Evolutionary conservation across 306 rosid genomes (phyloP).

Genomic region (Cucurbita ficifolia): DNA sequence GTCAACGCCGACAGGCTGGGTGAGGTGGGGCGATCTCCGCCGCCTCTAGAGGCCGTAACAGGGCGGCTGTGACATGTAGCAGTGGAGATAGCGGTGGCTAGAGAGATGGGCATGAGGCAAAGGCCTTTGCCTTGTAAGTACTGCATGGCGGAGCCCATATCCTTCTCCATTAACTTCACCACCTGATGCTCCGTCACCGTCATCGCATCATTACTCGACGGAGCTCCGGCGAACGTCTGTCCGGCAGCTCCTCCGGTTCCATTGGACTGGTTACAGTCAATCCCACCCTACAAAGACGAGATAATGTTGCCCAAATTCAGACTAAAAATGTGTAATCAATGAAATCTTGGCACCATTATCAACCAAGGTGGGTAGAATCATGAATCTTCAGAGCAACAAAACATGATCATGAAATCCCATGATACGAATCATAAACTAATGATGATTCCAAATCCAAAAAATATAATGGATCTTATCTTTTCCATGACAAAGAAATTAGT

Average conservation of each 20-base stretch:
- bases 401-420: no score
- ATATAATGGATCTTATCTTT: not conserved
- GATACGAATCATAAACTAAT: no score
- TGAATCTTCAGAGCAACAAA: no score
- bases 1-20: constrained; percentile 71
- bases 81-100: constrained; percentile 78
- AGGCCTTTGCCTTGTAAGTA: constrained; percentile 92
- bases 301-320: not conserved
- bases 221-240: constrained; percentile 16
- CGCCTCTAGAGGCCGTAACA: constrained; percentile 18
- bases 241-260: constrained; percentile 16
- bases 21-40: constrained; percentile 55
- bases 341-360: no score
- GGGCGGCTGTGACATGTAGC: constrained; percentile 71
- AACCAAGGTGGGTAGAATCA: no score
- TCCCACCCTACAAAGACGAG: constrained; percentile 38
- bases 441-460: no score
- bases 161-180: constrained; percentile 83
- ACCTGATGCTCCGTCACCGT: constrained; percentile 80
- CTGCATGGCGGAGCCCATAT: constrained; percentile 99
- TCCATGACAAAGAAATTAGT: not conserved
- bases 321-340: no score
- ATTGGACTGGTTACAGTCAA: constrained; percentile 41
- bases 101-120: constrained; percentile 95
- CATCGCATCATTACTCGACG: constrained; percentile 44